phyloP scores from a whole-genome alignment of 1,139 yeast species.

The Meyerozyma elateridarum region DNA sequence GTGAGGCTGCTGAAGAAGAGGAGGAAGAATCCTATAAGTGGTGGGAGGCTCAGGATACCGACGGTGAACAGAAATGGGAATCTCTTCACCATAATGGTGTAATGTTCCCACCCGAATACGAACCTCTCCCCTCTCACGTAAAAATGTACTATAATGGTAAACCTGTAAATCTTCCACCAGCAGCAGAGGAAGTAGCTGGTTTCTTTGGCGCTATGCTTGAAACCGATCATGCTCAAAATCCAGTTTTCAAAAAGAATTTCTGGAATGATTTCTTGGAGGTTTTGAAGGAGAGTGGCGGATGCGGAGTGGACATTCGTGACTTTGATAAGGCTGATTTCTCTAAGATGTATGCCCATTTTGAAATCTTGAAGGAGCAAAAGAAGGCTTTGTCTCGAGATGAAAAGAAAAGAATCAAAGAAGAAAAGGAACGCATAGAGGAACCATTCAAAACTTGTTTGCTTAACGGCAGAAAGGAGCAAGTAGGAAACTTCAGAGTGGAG shows the following conservation, averaged over 20 bases:
- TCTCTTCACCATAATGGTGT: constrained; percentile 87
- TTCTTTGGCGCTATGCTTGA: constrained; percentile 86
- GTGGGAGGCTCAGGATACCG: constrained; percentile 78
- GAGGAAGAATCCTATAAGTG: constrained; percentile 66
- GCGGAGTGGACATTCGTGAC: constrained; percentile 47
- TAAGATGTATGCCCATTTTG: constrained; percentile 70
- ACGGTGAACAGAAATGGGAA: constrained; percentile 81
- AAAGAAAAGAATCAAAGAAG: constrained; percentile 67
- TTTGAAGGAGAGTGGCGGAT: constrained; percentile 64
- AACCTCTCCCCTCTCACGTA: constrained; percentile 77
- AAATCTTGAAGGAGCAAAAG: constrained; percentile 66
- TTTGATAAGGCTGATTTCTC: constrained; percentile 77
- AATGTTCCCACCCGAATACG: constrained; percentile 87
- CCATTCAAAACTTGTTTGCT: constrained; percentile 74
- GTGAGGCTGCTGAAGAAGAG: constrained; percentile 46
- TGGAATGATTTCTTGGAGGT: constrained; percentile 73
- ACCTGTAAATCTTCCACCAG: constrained; percentile 67
- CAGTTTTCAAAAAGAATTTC: constrained; percentile 82
- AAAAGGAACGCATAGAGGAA: constrained; percentile 72
- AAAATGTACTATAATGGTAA: constrained; percentile 71
- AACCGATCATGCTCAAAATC: constrained; percentile 84
- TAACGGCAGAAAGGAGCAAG: constrained; percentile 87
- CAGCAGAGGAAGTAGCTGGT: constrained; percentile 96
- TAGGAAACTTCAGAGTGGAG: constrained; percentile 90
- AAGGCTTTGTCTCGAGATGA: constrained; percentile 64